Conservation (phyloP, 164 flowering plant species). For the Santalum album region DNA sequence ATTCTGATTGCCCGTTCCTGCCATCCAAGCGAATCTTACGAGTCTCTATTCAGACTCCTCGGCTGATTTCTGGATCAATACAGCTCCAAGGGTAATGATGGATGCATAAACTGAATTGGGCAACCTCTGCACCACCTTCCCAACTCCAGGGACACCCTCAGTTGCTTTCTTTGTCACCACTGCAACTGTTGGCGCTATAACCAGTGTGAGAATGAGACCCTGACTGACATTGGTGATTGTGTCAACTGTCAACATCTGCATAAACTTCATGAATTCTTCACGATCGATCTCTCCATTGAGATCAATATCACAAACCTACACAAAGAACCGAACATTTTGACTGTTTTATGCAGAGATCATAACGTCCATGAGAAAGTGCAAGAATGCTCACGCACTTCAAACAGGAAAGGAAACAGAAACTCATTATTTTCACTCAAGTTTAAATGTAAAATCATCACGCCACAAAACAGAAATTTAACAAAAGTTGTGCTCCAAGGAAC, state of each 20-base stretch:
- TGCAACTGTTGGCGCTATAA: slow-evolving; percentile 80
- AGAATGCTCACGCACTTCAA: too few relatives aligned
- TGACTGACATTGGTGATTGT: slow-evolving; percentile 56
- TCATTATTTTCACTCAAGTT: too few relatives aligned
- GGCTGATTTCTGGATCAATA: slow-evolving; percentile 42
- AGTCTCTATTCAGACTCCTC: too few relatives aligned
- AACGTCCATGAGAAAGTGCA: too few relatives aligned
- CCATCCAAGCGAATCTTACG: too few relatives aligned
- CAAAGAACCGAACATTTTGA: neutral
- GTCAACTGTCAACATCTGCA: slow-evolving; percentile 48
- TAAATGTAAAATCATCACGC: too few relatives aligned
- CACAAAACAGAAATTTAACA: too few relatives aligned
- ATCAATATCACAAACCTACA: slow-evolving; percentile 63
- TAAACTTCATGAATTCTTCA: slow-evolving; percentile 66
- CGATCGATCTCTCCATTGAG: slow-evolving; percentile 66
- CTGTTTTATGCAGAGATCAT: too few relatives aligned
- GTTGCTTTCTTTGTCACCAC: slow-evolving; percentile 72
- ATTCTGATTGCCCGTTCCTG: too few relatives aligned
- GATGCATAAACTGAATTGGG: slow-evolving; percentile 80
- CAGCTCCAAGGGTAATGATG: slow-evolving; percentile 57
- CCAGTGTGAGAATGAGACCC: slow-evolving; percentile 56
- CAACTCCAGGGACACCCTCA: slow-evolving; percentile 79
- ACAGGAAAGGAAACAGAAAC: too few relatives aligned
- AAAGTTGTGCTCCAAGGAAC: too few relatives aligned
- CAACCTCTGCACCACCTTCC: slow-evolving; percentile 70